Evolutionary conservation across 371 early-diverging fungal genomes (phyloP), one percentile per base, ranked within the genome.

Genomic region (Globomyces sp.): DNA sequence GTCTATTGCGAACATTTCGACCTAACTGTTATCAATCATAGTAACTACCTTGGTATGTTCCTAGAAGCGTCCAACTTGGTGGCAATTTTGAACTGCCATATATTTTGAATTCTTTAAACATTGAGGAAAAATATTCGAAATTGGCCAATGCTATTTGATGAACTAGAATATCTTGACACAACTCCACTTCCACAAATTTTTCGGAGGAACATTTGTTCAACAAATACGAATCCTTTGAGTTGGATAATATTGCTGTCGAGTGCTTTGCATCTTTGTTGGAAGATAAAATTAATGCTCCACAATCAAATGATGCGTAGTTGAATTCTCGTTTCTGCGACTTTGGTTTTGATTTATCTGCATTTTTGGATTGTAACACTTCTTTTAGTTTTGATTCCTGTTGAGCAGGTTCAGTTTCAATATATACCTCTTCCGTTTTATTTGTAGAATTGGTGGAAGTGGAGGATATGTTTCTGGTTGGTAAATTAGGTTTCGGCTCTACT

Each of bases 41-140:
- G 24, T 24, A 24, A 24, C 24, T 77, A 0, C 92, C 96, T 34
- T 80, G 82, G 79, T 92, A 95, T 60, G 86, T 81, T 0, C 96
- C 95, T 37, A 96, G 68, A 3, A 85, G 59, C 40, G 81, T 75
- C 98, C 97, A 98, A 36, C 85, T 87, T 9, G 77, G 76, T 41
- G 85, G 74, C 10, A 47, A 43, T 66, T 85, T 82, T 8, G 95
- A 90, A 41, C 86, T 81, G 40, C 90, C 89, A 57, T 84, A 90
- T 0, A 96, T 86, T 43, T 85, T 76, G 68, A 95, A 86, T 55
- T 94, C 90, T 70, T 88, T 90, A 75, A 95, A 95, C 1, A 91
- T 95, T 45, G 94, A 93, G 0, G 93, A 92, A 71, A 97, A 99
- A 71, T 94, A 96, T 74, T 99, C 99, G 63, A 90, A 93, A 75